Percentiles rank a stretch among this genome's conserved stretches.
Conservation (phyloP, 2,329 filamentous ascomycete species). For the Tothia fuscella region DNA sequence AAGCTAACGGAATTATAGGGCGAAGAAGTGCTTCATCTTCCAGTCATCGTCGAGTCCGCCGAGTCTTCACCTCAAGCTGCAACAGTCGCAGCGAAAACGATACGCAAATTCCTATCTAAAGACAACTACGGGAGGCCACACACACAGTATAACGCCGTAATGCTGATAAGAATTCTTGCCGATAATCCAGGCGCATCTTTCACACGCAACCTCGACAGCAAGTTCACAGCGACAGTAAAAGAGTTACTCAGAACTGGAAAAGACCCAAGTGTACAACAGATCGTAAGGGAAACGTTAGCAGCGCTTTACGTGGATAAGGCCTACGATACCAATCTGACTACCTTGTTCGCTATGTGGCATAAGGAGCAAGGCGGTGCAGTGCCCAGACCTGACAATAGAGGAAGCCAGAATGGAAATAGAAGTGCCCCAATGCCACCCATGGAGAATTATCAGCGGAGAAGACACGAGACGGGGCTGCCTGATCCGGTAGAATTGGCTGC, state of each 20-base stretch:
- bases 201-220: conserved; percentile 78
- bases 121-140: conserved; percentile 54
- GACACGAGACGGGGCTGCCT: conserved; percentile 35
- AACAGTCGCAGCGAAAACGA: conserved; percentile 63
- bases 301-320: conserved; percentile 60
- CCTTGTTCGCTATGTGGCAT: conserved; percentile 75
- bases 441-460: conserved; percentile 15
- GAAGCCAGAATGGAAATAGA: conserved; percentile 2
- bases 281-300: conserved; percentile 77
- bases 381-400: conserved; percentile 16
- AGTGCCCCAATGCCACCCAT: background rate
- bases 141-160: conserved; percentile 89
- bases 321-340: conserved; percentile 59
- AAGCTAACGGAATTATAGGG: no score
- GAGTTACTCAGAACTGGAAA: conserved; percentile 57
- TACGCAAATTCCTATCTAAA: conserved; percentile 70
- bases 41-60: conserved; percentile 85
- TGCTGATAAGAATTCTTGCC: conserved; percentile 82
- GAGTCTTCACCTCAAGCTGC: conserved; percentile 85
- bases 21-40: conserved; percentile 85
- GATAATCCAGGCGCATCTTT: conserved; percentile 89
- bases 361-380: conserved; percentile 54
- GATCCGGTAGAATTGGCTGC: conserved; percentile 64
- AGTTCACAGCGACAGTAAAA: conserved; percentile 67
- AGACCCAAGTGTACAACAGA: conserved; percentile 69